phyloP scores from a whole-genome alignment of 1,284 basidiomycete species.

The Austroboletus rostrupii region DNA sequence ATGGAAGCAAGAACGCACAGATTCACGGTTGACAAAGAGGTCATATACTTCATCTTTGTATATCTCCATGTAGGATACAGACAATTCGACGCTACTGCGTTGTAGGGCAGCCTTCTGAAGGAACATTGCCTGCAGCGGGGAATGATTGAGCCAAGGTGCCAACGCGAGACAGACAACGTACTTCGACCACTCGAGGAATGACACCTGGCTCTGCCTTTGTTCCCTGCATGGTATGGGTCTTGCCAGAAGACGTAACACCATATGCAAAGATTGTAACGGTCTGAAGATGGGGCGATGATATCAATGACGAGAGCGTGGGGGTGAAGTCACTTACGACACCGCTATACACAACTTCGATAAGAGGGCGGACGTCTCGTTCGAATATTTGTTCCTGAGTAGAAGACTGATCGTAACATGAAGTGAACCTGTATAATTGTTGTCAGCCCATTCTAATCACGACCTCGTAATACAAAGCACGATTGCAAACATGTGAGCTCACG shows the following conservation, averaged over 20 bases:
- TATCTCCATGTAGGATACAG: conserved; percentile 79
- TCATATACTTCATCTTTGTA: conserved; percentile 86
- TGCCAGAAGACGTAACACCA: conserved; percentile 78
- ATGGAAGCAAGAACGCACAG: conserved; percentile 35
- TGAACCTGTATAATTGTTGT: conserved; percentile 41
- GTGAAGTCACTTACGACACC: conserved; percentile 52
- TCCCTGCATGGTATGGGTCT: conserved; percentile 86
- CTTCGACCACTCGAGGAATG: conserved; percentile 72
- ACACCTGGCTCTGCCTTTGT: conserved; percentile 64
- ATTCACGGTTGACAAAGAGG: conserved; percentile 66
- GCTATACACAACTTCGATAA: conserved; percentile 64
- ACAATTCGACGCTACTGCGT: conserved; percentile 41
- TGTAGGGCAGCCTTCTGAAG: conserved; percentile 36
- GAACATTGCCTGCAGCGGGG: conserved; percentile 45
- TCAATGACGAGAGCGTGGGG: not conserved
- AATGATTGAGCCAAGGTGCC: not conserved
- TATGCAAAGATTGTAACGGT: conserved; percentile 80
- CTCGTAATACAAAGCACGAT: not conserved
- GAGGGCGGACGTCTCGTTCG: conserved; percentile 60
- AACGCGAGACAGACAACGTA: conserved; percentile 27
- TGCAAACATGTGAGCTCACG: conserved; percentile 40
- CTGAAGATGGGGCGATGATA: conserved; percentile 30
- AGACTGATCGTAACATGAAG: conserved; percentile 63
- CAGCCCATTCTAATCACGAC: not conserved
- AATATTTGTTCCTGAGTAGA: conserved; percentile 72